Base-by-base conservation (phyloP, 129 eudicot genomes). In the Cynara cardunculus region DNA sequence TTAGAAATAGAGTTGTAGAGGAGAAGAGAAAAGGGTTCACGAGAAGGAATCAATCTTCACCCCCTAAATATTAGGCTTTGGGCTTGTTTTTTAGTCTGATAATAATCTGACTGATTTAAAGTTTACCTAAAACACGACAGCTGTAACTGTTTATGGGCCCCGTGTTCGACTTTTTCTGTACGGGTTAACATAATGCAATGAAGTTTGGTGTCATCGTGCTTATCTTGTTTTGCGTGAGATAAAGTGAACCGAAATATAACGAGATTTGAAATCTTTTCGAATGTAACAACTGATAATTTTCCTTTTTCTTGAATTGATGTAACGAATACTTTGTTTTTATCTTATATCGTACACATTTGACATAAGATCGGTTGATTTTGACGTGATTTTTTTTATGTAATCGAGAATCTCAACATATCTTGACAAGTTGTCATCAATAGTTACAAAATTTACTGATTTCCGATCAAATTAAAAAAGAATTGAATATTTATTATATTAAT, bases 1-100 rank as follows among this genome's bases (percentile, higher is more conserved):
- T 81, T 66, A 61, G 35, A 69, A 30, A 32, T 75, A 75, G 76
- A 66, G 70, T 81, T 62, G 79, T 76, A 49, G 35, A 82, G 39
- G 71, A 81, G 34, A 22, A 75, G 76, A 67, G 69, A 67, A 31
- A 44, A 34, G 27, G 53, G 35, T 44, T 81, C 80, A 74, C 75
- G 80, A 74, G 80, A 81, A 28, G 69, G 80, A 66, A 74, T 28
- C 34, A 28, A 64, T 66, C 26, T 35, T 26, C 46, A 41, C 27
- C 64, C 64, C 79, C 78, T 35, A 35, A 28, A 80, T 27, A 37
- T 41, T 73, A 73, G 74, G 34, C 79, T 81, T 62, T 73, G 13
- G 7, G 11, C 39, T 7, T 1, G n/a, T 22, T 18, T 73, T 71
- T 41, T 65, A 56, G 25, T 25, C 14, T 30, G 25, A 59, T 18